Percentiles rank a stretch among this genome's conserved stretches.
Conservation (phyloP, 345 rosid genomes). For the Eucalyptus virginea region DNA sequence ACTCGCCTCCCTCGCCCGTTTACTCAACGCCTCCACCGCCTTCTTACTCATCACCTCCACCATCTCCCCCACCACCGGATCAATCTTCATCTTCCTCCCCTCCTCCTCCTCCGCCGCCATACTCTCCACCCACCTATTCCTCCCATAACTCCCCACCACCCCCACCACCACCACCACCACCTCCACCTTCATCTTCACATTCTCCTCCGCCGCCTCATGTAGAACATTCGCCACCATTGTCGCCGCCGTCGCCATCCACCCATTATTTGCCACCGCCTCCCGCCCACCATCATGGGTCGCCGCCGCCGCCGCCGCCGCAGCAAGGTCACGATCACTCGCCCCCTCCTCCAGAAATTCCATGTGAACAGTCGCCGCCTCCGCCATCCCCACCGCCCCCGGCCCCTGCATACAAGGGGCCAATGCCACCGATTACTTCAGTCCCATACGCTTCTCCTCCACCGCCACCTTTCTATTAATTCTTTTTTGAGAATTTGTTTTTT, state of each 20-base stretch:
- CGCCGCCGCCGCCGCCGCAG: neutral
- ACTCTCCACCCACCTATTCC: neutral
- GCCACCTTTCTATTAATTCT: slow-evolving; percentile 76
- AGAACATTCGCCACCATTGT: neutral
- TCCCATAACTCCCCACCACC: neutral
- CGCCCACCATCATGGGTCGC: neutral
- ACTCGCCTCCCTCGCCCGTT: neutral
- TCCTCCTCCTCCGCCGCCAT: neutral
- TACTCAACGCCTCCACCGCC: neutral
- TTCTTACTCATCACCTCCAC: neutral
- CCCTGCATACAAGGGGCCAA: slow-evolving; percentile 64
- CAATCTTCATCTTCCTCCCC: neutral
- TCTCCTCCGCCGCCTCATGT: slow-evolving; percentile 6
- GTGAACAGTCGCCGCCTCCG: slow-evolving; percentile 19
- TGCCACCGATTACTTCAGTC: slow-evolving; percentile 73
- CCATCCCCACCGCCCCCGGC: slow-evolving; percentile 49
- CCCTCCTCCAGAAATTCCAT: slow-evolving; percentile 26
- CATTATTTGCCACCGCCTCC: neutral
- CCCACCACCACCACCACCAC: neutral
- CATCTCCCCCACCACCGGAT: neutral
- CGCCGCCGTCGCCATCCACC: neutral
- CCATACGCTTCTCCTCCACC: slow-evolving; percentile 92
- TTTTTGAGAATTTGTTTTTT: slow-evolving; percentile 29
- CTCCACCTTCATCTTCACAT: neutral
- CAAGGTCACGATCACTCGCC: slow-evolving; percentile 19